Evolutionary conservation across 352 stramenopile species (phyloP).

Genomic region (Globisporangium spinosum): DNA sequence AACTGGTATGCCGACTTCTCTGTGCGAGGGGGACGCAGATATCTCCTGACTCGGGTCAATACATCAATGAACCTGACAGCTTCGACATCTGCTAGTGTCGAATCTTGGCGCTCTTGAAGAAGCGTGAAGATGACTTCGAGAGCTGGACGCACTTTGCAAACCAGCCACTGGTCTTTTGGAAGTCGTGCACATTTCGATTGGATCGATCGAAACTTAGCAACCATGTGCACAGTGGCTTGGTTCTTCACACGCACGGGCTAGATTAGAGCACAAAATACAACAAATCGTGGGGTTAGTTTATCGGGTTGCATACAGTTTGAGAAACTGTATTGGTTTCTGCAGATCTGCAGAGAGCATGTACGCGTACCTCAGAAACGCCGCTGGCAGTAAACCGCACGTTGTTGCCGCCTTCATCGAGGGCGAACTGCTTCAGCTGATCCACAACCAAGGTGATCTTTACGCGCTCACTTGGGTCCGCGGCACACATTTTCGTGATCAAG

Average conservation of each 20-base stretch:
- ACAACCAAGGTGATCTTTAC: slow-evolving; percentile 17
- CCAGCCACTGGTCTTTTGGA: background rate
- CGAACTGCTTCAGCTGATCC: slow-evolving; percentile 10
- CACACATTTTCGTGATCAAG: slow-evolving; percentile 22
- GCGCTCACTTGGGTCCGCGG: slow-evolving; percentile 4
- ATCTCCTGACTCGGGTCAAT: background rate
- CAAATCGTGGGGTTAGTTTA: background rate
- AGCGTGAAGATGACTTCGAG: background rate
- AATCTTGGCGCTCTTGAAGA: background rate
- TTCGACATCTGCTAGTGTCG: background rate
- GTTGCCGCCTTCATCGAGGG: background rate
- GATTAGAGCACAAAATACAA: background rate
- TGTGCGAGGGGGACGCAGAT: background rate
- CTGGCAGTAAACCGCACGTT: background rate
- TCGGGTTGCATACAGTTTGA: background rate
- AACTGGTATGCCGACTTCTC: background rate
- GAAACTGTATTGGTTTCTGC: background rate
- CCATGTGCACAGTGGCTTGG: background rate
- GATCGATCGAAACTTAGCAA: background rate
- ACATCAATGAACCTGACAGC: background rate
- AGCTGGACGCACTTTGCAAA: background rate
- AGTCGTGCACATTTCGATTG: background rate
- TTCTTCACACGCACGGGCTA: background rate
- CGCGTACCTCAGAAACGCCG: background rate
- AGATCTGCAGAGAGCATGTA: background rate